Conservation (phyloP, 306 rosid genomes). For the Clitoria ternatea region DNA sequence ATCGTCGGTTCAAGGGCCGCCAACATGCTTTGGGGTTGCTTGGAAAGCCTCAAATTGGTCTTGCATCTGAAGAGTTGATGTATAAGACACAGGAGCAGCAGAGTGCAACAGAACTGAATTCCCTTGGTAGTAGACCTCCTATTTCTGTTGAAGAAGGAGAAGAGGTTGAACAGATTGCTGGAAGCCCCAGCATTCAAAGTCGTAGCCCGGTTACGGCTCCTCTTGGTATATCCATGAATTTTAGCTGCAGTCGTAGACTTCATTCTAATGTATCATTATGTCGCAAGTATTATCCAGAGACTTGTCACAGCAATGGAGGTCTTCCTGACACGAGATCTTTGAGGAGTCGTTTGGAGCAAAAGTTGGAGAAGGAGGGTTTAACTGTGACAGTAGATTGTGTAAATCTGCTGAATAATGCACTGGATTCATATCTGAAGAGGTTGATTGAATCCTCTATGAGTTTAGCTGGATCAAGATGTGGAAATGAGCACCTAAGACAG, state of each 20-base stretch:
- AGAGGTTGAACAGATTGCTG: slow-evolving; percentile 89
- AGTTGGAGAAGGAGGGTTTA: slow-evolving; percentile 70
- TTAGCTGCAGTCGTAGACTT: slow-evolving; percentile 41
- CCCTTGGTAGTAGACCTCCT: slow-evolving; percentile 95
- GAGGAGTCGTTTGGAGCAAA: slow-evolving; percentile 62
- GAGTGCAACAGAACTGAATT: slow-evolving; percentile 87
- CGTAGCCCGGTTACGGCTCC: slow-evolving; percentile 96
- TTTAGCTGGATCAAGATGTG: slow-evolving; percentile 53
- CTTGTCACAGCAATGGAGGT: slow-evolving; percentile 60
- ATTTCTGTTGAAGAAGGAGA: slow-evolving; percentile 97
- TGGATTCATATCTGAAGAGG: slow-evolving; percentile 85
- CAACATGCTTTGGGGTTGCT: slow-evolving; percentile 51
- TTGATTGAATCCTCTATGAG: slow-evolving; percentile 62
- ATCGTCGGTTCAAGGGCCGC: slow-evolving; percentile 44
- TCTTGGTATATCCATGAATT: slow-evolving; percentile 68
- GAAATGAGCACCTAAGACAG: slow-evolving; percentile 30
- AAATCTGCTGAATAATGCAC: slow-evolving; percentile 75
- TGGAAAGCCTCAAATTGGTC: slow-evolving; percentile 53
- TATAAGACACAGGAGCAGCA: slow-evolving; percentile 72
- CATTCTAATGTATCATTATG: slow-evolving; percentile 45
- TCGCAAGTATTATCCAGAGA: slow-evolving; percentile 41
- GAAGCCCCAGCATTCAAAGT: slow-evolving; percentile 85
- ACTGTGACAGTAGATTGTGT: slow-evolving; percentile 52
- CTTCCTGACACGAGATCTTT: slow-evolving; percentile 73
- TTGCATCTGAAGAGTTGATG: slow-evolving; percentile 36